These are phyloP conservation scores for Martensiomyces pterosporus DNA, from an alignment of 192 early-diverging fungal genomes.

Conservation along the genomic window DNA sequence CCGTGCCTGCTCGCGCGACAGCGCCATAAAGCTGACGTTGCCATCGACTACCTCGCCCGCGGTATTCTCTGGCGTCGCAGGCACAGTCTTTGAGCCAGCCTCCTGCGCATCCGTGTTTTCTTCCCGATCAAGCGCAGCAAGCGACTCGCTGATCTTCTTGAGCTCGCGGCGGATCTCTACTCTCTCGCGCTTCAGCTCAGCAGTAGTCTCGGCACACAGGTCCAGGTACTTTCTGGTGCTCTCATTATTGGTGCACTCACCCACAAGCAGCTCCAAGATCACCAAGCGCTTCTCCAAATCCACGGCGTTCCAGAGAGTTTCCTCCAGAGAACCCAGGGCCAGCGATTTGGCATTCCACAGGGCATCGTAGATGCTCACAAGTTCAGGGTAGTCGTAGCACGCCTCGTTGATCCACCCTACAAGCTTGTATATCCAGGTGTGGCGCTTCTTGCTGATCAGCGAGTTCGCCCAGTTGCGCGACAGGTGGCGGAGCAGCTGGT, in stretches of 20 bases:
- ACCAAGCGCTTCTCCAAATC: conserved; percentile 54
- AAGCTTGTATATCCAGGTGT: conserved; percentile 24
- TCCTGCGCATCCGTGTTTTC: conserved; percentile 9
- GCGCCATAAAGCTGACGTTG: no score
- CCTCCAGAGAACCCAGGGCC: conserved; percentile 2
- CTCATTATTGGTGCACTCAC: conserved; percentile 57
- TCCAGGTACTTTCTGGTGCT: conserved; percentile 65
- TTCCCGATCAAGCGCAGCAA: conserved; percentile 46
- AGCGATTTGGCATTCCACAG: conserved; percentile 17
- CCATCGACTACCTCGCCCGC: not conserved
- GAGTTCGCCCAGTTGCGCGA: conserved; percentile 26
- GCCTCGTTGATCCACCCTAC: conserved; percentile 44
- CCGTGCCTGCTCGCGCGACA: conserved; percentile 30
- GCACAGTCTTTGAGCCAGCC: no score
- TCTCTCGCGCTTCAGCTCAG: conserved; percentile 70
- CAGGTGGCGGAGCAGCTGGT: conserved; percentile 24
- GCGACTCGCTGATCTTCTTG: conserved; percentile 49
- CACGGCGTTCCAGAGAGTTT: conserved; percentile 19
- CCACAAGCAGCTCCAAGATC: conserved; percentile 62
- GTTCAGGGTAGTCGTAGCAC: conserved; percentile 27
- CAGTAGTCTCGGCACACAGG: conserved; percentile 62
- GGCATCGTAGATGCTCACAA: conserved; percentile 31
- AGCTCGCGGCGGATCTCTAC: conserved; percentile 65
- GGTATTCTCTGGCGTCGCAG: no score
- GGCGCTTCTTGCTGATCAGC: conserved; percentile 3